Evolutionary conservation across 108 stramenopile genomes (phyloP).

Genomic region (Fragilaria crotonensis): DNA sequence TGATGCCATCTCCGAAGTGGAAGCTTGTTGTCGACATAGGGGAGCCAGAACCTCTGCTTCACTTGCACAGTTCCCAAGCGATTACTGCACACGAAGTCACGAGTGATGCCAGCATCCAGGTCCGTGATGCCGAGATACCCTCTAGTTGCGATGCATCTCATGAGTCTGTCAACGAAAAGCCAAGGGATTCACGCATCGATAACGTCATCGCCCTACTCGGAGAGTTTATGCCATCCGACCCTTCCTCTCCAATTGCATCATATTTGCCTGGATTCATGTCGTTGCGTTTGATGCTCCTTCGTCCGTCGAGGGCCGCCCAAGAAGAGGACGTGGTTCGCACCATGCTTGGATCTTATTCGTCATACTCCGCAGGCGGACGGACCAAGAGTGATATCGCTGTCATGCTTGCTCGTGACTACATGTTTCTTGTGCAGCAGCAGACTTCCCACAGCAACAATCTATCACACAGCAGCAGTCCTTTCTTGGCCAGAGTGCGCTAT

Average conservation of each 20-base stretch:
- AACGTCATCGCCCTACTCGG: constrained; percentile 76
- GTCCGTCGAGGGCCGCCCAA: constrained; percentile 37
- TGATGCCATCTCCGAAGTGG: constrained; percentile 81
- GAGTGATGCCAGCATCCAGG: not conserved
- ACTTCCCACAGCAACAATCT: constrained; percentile 5
- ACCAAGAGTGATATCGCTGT: constrained; percentile 65
- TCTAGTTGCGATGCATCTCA: no score
- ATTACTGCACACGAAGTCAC: not conserved
- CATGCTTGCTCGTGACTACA: constrained; percentile 81
- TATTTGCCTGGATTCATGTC: constrained; percentile 82
- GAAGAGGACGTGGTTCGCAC: constrained; percentile 67
- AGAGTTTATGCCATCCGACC: constrained; percentile 81
- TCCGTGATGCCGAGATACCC: not conserved
- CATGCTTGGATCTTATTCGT: constrained; percentile 72
- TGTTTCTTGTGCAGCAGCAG: constrained; percentile 63
- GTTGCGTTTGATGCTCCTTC: constrained; percentile 56
- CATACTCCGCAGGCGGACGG: constrained; percentile 62
- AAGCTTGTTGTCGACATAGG: constrained; percentile 85
- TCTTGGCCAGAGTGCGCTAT: not conserved
- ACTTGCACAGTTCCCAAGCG: not conserved
- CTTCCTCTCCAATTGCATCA: constrained; percentile 49
- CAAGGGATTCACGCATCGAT: constrained; percentile 37
- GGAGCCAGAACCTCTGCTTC: constrained; percentile 6
- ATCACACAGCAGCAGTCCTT: constrained; percentile 7
- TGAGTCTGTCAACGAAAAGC: not conserved